Base-by-base conservation (phyloP, 768 basidiomycete species). In the Lactarius tabidus region DNA sequence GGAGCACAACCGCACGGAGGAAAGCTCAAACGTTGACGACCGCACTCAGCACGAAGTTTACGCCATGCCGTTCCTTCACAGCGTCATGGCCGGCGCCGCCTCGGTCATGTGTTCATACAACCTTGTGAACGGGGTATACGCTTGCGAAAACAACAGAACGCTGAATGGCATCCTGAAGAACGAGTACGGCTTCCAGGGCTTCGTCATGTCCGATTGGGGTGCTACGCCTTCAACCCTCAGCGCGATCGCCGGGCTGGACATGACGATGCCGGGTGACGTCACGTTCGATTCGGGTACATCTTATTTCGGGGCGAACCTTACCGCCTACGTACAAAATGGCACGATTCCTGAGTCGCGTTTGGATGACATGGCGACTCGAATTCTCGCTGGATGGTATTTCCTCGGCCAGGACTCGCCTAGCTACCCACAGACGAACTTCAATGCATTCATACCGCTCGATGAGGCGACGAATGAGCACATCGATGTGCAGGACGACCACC, bases 291-390 rank as follows among this genome's bases (percentile, higher is more conserved):
- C 79, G 14, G 75, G 75, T 2, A 75, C 71, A 14, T 80, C 84
- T 4, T 91, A 83, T 71, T 91, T 85, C 66, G 87, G 89, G n/a
- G 76, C 72, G 1, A 90, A 87, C 72, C 79, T 93, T 36, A 87
- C 86, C 1, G 78, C 78, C 31, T 86, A 80, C 57, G 90, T 95
- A 20, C 75, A 81, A 55, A 90, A 93, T 72, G 86, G 86, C 45
- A 86, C 84, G 3, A 89, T 95, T 59, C 80, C 88, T 0, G 78
- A 81, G 67, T 72, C 79, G 3, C 84, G 90, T 6, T 75, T 90
- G 6, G 85, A 88, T 61, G 92, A 95, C 72, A 93, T 93, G 90
- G 91, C 88, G 5, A 86, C 83, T 10, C 86, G 92, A 35, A 88
- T 94, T 70, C 72, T 93, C 29, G 88, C 90, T 3, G 76, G 79